phyloP scores from a whole-genome alignment of 768 basidiomycete genomes.

The Hemileccinum impolitum region DNA sequence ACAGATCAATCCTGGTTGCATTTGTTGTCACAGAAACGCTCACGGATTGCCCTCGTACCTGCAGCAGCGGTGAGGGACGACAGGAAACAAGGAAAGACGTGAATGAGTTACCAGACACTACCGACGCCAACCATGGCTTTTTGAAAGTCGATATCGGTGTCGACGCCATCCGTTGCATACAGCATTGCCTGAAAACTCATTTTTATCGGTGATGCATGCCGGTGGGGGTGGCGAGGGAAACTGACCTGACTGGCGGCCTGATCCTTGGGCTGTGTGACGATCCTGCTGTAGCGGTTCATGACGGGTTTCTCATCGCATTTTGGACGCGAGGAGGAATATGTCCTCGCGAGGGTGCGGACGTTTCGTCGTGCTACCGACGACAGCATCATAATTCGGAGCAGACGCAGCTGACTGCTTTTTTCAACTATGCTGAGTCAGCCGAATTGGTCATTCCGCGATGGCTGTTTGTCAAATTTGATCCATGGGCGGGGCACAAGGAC shows the following conservation, averaged over 20 bases:
- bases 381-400: slow-evolving; percentile 15
- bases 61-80: slow-evolving; percentile 14
- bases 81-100: background rate
- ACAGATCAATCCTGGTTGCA: background rate
- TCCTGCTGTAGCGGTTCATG: slow-evolving; percentile 72
- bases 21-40: slow-evolving; percentile 32
- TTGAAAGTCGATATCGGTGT: slow-evolving; percentile 76
- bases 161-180: slow-evolving; percentile 95
- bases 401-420: background rate
- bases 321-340: slow-evolving; percentile 36
- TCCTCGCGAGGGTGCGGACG: slow-evolving; percentile 27
- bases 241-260: slow-evolving; percentile 91
- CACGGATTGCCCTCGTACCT: slow-evolving; percentile 99
- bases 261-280: slow-evolving; percentile 86
- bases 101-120: slow-evolving; percentile 79
- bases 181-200: slow-evolving; percentile 82
- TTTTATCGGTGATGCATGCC: background rate
- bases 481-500: too few relatives aligned
- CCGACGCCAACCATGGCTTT: slow-evolving; percentile 98
- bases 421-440: slow-evolving; percentile 15
- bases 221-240: background rate
- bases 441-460: too few relatives aligned
- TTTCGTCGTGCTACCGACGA: slow-evolving; percentile 21
- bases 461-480: too few relatives aligned
- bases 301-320: slow-evolving; percentile 40